A percentile compares a stretch with the other conserved stretches of the same genome.
phyloP scores from a whole-genome alignment of 306 rosid species.

The Fragaria ananassa region DNA sequence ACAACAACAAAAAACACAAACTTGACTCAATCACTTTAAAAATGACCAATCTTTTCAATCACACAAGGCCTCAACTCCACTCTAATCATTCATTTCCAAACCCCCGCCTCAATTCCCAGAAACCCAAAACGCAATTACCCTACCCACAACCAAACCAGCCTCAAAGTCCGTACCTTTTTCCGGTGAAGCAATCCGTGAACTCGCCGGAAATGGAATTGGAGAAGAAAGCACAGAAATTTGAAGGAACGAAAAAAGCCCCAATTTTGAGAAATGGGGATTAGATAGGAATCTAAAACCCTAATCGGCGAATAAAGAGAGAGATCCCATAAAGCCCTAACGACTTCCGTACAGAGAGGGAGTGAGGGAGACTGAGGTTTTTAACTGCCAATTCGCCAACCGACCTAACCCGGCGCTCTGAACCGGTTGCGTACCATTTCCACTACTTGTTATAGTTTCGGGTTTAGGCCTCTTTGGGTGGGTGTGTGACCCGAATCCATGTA shows the following conservation, averaged over 20 bases:
- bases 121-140: background rate
- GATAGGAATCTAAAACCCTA: slow-evolving; percentile 14
- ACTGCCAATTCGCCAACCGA: slow-evolving; percentile 20
- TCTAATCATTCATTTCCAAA: background rate
- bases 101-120: background rate
- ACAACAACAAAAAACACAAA: background rate
- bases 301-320: background rate
- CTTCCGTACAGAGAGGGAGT: background rate
- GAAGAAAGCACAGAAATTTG: slow-evolving; percentile 3
- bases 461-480: background rate
- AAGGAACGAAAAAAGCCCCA: slow-evolving; percentile 4
- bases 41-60: background rate
- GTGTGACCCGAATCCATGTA: background rate
- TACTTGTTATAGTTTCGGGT: background rate
- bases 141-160: background rate
- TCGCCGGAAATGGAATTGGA: background rate
- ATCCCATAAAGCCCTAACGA: slow-evolving; percentile 7
- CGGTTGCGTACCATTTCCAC: background rate
- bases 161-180: slow-evolving; percentile 3
- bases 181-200: background rate
- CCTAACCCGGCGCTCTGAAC: slow-evolving; percentile 17
- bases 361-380: slow-evolving; percentile 17
- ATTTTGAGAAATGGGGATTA: background rate
- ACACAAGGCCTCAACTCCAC: background rate
- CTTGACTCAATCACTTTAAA: background rate